phyloP scores from a whole-genome alignment of 2,329 filamentous ascomycete genomes.

The Stagonosporopsis cucurbitacearum region DNA sequence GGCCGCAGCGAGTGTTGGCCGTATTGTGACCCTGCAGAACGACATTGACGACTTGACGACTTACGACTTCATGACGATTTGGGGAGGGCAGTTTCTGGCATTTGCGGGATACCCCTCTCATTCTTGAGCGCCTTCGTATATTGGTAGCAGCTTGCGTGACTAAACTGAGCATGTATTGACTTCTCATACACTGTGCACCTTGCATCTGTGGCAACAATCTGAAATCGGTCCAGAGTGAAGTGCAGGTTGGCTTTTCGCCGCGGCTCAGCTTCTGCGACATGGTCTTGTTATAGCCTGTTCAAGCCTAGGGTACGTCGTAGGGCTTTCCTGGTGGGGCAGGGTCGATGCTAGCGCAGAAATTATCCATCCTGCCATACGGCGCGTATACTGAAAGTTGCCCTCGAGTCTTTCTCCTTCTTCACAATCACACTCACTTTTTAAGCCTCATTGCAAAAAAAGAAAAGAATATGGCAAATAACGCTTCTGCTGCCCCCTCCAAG shows the following conservation, averaged over 20 bases:
- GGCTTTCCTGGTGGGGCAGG: slow-evolving; percentile 23
- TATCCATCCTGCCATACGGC: slow-evolving; percentile 26
- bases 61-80: slow-evolving; percentile 34
- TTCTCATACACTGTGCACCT: not conserved
- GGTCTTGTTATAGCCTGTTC: slow-evolving; percentile 16
- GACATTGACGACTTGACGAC: slow-evolving; percentile 26
- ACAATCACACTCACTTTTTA: slow-evolving; percentile 15
- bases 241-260: slow-evolving; percentile 7
- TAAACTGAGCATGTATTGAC: not conserved
- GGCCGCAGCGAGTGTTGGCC: slow-evolving; percentile 3
- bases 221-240: not conserved
- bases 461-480: slow-evolving; percentile 39
- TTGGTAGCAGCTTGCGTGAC: slow-evolving; percentile 11
- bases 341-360: slow-evolving; percentile 34
- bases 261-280: slow-evolving; percentile 9
- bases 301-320: slow-evolving; percentile 15
- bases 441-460: slow-evolving; percentile 7
- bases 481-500: slow-evolving; percentile 35
- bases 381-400: slow-evolving; percentile 15
- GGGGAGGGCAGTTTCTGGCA: slow-evolving; percentile 36
- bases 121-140: slow-evolving; percentile 8
- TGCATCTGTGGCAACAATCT: not conserved
- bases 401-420: slow-evolving; percentile 9
- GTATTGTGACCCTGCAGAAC: slow-evolving; percentile 14
- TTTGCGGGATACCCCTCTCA: slow-evolving; percentile 44